Evolutionary conservation across 352 stramenopile genomes (phyloP).

Genomic region (Globisporangium okanoganense): DNA sequence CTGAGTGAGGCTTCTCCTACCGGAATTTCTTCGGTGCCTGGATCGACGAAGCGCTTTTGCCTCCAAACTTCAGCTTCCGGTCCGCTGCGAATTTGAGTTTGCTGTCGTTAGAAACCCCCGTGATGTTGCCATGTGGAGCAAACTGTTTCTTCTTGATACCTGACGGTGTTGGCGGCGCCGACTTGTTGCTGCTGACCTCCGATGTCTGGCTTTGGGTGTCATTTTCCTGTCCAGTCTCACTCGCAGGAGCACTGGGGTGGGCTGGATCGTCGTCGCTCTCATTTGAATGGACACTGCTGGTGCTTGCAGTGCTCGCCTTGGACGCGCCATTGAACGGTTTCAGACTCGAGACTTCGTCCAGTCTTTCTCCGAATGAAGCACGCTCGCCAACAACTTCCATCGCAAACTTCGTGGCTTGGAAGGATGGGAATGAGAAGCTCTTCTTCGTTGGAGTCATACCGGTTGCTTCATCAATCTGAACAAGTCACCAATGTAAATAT

Average conservation of each 20-base stretch:
- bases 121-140: background rate
- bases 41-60: slow-evolving; percentile 10
- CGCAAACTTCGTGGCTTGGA: slow-evolving; percentile 33
- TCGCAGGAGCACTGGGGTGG: background rate
- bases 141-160: slow-evolving; percentile 9
- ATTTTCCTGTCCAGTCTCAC: background rate
- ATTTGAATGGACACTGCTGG: slow-evolving; percentile 13
- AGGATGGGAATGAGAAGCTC: slow-evolving; percentile 31
- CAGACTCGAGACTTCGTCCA: background rate
- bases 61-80: slow-evolving; percentile 16
- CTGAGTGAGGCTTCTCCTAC: background rate
- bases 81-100: slow-evolving; percentile 8
- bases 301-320: slow-evolving; percentile 18
- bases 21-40: slow-evolving; percentile 16
- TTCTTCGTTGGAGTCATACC: slow-evolving; percentile 45
- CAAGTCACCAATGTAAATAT: background rate
- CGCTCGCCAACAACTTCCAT: background rate
- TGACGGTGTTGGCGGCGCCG: slow-evolving; percentile 2
- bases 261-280: slow-evolving; percentile 13
- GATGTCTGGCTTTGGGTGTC: background rate
- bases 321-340: slow-evolving; percentile 7
- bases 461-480: slow-evolving; percentile 32
- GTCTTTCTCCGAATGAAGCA: background rate
- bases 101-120: slow-evolving; percentile 7
- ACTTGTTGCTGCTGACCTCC: slow-evolving; percentile 2